These are phyloP conservation scores for Echinochloa phyllopogon DNA, from an alignment of 176 grass and related monocot species.

Conservation along the genomic window DNA sequence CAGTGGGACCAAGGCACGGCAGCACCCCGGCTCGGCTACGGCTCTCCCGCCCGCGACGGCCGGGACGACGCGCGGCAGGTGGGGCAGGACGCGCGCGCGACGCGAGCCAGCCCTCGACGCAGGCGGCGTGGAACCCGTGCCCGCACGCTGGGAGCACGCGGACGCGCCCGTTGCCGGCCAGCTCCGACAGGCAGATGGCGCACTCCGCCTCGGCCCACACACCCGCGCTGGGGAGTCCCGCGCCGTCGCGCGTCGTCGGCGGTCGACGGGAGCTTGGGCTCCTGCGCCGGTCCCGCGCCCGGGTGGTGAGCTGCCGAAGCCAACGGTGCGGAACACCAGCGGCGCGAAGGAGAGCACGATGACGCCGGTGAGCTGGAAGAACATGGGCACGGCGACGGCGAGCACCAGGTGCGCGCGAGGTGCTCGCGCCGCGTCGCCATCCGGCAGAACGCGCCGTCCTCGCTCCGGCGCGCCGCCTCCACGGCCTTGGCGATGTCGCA, in stretches of 20 bases:
- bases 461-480: too few relatives aligned
- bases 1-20: background rate
- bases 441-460: too few relatives aligned
- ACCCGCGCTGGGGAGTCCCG: background rate
- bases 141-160: constrained; percentile 69
- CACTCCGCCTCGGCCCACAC: constrained; percentile 69
- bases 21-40: constrained; percentile 13
- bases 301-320: too few relatives aligned
- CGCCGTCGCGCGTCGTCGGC: background rate
- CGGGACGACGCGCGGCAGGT: constrained; percentile 70
- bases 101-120: constrained; percentile 78
- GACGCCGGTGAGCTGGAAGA: too few relatives aligned
- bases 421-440: too few relatives aligned
- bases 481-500: too few relatives aligned
- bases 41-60: constrained; percentile 30
- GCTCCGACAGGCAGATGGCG: constrained; percentile 76
- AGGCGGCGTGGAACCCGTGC: constrained; percentile 75
- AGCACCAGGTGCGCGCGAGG: too few relatives aligned
- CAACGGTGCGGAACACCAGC: too few relatives aligned
- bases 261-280: constrained; percentile 40
- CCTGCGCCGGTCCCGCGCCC: background rate
- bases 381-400: too few relatives aligned
- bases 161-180: constrained; percentile 59
- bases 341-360: too few relatives aligned
- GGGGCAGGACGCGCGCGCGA: constrained; percentile 67